Evolutionary conservation across 1,139 yeast genomes (phyloP).

Genomic region (Candida labiduridarum): DNA sequence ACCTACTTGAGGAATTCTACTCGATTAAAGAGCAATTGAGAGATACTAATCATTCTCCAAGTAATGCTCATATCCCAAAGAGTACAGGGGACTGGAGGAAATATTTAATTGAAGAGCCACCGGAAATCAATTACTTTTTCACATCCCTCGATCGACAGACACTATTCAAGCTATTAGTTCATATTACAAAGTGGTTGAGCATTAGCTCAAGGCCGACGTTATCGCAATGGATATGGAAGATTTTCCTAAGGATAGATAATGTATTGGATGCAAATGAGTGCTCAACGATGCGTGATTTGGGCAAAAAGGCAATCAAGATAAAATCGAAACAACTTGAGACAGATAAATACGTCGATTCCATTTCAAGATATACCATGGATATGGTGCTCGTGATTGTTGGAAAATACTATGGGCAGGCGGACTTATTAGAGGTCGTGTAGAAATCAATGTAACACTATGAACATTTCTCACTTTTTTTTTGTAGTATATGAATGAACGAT

Average conservation of each 20-base stretch:
- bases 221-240: conserved; percentile 41
- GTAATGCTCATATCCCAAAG: conserved; percentile 20
- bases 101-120: conserved; percentile 33
- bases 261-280: conserved; percentile 36
- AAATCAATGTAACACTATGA: not conserved
- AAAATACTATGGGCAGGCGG: conserved; percentile 40
- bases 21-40: conserved; percentile 9
- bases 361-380: conserved; percentile 28
- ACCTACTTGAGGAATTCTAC: conserved; percentile 8
- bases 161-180: conserved; percentile 36
- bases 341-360: conserved; percentile 10
- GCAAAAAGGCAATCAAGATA: conserved; percentile 40
- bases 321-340: conserved; percentile 15
- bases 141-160: conserved; percentile 32
- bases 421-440: conserved; percentile 20
- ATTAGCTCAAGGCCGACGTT: conserved; percentile 29
- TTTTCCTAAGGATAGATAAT: conserved; percentile 38
- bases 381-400: conserved; percentile 37
- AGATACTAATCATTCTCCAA: not conserved
- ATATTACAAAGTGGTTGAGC: conserved; percentile 44
- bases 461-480: not conserved
- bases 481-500: not conserved
- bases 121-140: conserved; percentile 25
- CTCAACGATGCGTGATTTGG: conserved; percentile 41
- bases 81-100: conserved; percentile 37